phyloP scores from a whole-genome alignment of 257 asterid genomes.

The Apocynum venetum region DNA sequence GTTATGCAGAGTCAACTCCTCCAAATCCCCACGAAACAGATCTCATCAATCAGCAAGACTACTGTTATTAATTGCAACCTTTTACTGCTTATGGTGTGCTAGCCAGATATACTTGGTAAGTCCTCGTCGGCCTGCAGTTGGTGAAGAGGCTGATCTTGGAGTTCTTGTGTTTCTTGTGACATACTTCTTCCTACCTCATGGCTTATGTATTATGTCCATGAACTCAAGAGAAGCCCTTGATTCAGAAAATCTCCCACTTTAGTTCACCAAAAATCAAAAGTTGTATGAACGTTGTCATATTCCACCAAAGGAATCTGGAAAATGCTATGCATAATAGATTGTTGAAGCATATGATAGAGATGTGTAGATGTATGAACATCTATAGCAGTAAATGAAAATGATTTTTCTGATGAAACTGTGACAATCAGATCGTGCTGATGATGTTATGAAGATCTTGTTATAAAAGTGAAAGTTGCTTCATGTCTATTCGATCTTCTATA shows the following conservation, averaged over 20 bases:
- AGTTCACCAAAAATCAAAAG: background rate
- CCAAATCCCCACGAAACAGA: conserved; percentile 34
- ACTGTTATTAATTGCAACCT: conserved; percentile 36
- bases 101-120: conserved; percentile 64
- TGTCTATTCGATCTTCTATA: too few species aligned
- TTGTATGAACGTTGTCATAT: background rate
- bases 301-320: too few species aligned
- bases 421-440: too few species aligned
- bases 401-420: too few species aligned
- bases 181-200: conserved; percentile 76
- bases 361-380: too few species aligned
- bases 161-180: conserved; percentile 61
- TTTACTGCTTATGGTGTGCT: conserved; percentile 75
- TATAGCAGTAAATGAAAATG: too few species aligned
- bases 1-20: conserved; percentile 11
- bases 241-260: conserved; percentile 43
- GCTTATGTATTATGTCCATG: conserved; percentile 73
- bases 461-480: too few species aligned
- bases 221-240: conserved; percentile 44
- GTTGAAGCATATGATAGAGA: too few species aligned
- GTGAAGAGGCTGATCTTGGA: conserved; percentile 92
- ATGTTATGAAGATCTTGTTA: too few species aligned
- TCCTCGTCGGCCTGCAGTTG: conserved; percentile 82
- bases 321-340: too few species aligned
- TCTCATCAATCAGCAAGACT: conserved; percentile 39